Base-by-base conservation (phyloP, 805 yeast species). In the Candida piceae region DNA sequence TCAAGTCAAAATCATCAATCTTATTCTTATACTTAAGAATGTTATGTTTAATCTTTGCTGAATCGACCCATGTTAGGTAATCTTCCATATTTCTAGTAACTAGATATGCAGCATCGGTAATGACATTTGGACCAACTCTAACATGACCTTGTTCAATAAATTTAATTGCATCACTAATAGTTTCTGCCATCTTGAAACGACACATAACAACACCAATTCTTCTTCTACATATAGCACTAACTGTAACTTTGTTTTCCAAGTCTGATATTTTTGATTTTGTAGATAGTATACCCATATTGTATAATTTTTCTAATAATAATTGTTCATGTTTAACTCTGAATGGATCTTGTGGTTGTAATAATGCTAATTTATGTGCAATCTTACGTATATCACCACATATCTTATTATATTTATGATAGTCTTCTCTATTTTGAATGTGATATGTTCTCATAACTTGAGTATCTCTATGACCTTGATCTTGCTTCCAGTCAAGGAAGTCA, bases 121-220 rank as follows among this genome's bases (percentile, higher is more conserved):
- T 81, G 19, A 94, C 82, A 56, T 87, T 84, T 10, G 97, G 97
- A 0, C 99, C 99, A 6, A 93, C 95, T 49, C 98, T 74, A 3
- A 93, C 95, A 55, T 93, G 97, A 2, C 99, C 99, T 60, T 93
- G 97, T 56, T 93, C 97, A 11, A 94, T 74, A 57, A 85, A 86
- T 32, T 85, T 85, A 18, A 89, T 84, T 0, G 97, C 98, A 61
- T 89, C 97, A 20, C 74, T 65, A 18, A 90, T 70, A 29, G 81
- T 84, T 53, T 90, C 88, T 0, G 96, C 89, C 99, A 93, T 94
- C 53, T 83, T 85, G 48, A 89, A 67, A 40, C 96, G 74, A 52
- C 90, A 87, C 96, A 93, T 85, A 30, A 93, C 90, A 28, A 90
- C 96, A 7, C 94, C 95, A 20, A 93, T 75, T 55, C 99, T 72